Conservation (phyloP, 148 eudicot species). For the Rhododendron vialii region DNA sequence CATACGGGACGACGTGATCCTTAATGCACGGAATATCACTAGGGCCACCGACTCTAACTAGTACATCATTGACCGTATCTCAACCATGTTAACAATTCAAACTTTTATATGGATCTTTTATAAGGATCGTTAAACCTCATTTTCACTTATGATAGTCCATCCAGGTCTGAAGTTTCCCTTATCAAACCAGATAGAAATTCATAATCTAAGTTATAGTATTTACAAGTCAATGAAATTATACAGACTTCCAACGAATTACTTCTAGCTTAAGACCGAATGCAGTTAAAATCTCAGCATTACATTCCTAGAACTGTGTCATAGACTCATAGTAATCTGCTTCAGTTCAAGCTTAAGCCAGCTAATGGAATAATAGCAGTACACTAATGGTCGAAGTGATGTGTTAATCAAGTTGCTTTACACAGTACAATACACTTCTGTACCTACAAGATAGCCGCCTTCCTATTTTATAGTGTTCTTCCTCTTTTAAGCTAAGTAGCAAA, state of each 20-base stretch:
- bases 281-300: neutral
- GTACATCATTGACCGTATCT: neutral
- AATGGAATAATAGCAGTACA: neutral
- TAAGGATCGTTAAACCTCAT: neutral
- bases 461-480: neutral
- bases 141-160: neutral
- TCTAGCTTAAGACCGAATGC: neutral
- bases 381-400: too few relatives aligned
- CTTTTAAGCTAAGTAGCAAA: neutral
- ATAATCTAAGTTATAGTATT: neutral
- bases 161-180: neutral
- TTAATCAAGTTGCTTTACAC: neutral
- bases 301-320: neutral
- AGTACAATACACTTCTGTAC: neutral
- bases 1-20: too few relatives aligned
- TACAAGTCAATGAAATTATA: neutral
- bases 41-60: neutral
- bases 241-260: neutral
- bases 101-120: neutral
- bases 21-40: too few relatives aligned
- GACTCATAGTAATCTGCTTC: neutral
- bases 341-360: neutral
- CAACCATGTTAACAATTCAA: neutral
- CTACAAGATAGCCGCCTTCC: neutral
- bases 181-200: neutral